Base-by-base conservation (phyloP, 257 asterid species). In the Capsicum chinense region DNA sequence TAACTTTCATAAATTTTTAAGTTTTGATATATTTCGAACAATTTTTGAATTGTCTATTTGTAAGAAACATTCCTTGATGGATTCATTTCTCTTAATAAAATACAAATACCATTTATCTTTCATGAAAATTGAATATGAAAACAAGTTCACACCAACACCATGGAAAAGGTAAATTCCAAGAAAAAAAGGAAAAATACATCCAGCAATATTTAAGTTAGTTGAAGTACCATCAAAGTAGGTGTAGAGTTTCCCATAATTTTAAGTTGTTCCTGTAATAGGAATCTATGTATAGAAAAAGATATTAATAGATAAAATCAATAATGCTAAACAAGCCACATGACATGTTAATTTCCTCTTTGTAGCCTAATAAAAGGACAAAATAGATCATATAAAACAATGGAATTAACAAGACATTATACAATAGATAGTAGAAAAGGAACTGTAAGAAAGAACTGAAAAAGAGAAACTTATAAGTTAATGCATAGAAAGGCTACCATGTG, bases 201-300 rank as follows among this genome's bases (percentile, higher is more conserved):
- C 2, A 26, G 2, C 33, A 26, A 26, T 26, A 26, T 26, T 26
- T 26, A 26, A 26, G 33, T 26, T 26, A 26, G 33, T 26, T 26
- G 33, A 26, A 26, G 33, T 26, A 26, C 33, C 33, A 26, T 26
- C 33, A 35, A 76, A 35, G 56, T 11, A 74, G 83, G 83, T 26
- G 47, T 67, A 21, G 83, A 74, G 52, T 83, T 73, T 73, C 83
- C 86, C 64, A 44, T 70, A 21, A 5, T 47, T 59, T 12, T 56
- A 52, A 83, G 73, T 16, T 83, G 83, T 83, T 83, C 83, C 86
- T 83, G 83, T 64, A 83, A 68, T 9, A 70, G 44, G 59, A 83
- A 60, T 59, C 60, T 15, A 3, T 60, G 66, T 58, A 44, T 54
- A 19, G 44, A 15, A 26, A 83, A 6, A 17, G 44, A 60, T n/a